These are phyloP conservation scores for Collybiopsis luxurians DNA, from an alignment of 768 basidiomycete species.

Conservation along the genomic window DNA sequence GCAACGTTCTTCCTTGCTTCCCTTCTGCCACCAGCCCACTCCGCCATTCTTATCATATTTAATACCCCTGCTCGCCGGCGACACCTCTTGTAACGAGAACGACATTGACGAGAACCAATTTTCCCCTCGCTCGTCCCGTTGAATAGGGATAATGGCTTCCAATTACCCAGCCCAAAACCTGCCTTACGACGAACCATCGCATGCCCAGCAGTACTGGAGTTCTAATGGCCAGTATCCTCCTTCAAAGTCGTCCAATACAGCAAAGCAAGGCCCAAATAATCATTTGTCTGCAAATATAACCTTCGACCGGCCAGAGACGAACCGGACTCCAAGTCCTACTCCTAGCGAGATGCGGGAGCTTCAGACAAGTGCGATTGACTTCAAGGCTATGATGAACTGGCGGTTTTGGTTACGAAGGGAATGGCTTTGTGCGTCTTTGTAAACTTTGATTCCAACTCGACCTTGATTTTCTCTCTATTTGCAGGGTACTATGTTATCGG, in stretches of 20 bases:
- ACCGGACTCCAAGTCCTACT: slow-evolving; percentile 61
- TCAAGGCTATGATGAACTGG: slow-evolving; percentile 38
- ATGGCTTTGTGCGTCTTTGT: slow-evolving; percentile 48
- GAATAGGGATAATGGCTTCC: slow-evolving; percentile 4
- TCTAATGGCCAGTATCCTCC: slow-evolving; percentile 6
- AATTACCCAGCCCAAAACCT: background rate
- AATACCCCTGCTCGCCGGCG: slow-evolving; percentile 5
- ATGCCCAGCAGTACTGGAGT: slow-evolving; percentile 5
- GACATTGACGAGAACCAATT: background rate
- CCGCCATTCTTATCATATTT: background rate
- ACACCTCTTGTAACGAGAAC: slow-evolving; percentile 2
- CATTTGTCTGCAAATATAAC: background rate
- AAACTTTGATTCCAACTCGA: background rate
- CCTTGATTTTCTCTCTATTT: background rate
- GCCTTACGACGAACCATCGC: slow-evolving; percentile 2
- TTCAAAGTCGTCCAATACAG: background rate
- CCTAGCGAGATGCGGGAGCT: slow-evolving; percentile 55
- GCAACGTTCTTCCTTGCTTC: background rate
- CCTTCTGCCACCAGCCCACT: background rate
- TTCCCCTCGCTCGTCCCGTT: background rate
- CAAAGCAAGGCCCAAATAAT: background rate
- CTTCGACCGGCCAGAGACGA: slow-evolving; percentile 14
- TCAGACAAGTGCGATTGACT: slow-evolving; percentile 41
- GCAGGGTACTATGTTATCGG: slow-evolving; percentile 52
- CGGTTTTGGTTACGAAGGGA: slow-evolving; percentile 55